Conservation (phyloP, 495 filamentous ascomycete genomes). For the Trichoderma orchidacearum region DNA sequence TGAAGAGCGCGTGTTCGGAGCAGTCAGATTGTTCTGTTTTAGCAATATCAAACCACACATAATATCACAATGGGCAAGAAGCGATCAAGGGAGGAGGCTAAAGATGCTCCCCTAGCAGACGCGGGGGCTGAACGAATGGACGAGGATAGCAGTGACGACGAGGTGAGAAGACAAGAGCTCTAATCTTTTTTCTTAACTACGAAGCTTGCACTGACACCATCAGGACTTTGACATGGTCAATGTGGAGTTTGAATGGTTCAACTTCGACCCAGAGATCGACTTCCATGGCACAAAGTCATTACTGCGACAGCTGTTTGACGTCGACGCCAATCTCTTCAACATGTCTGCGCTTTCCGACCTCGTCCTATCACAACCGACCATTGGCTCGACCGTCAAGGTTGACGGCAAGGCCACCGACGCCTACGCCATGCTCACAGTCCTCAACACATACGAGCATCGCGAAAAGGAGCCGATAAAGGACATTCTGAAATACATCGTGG, state of each 20-base stretch:
- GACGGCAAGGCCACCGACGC: conserved; percentile 90
- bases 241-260: conserved; percentile 97
- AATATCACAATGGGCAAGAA: conserved; percentile 4
- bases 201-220: background rate
- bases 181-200: background rate
- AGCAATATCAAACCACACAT: background rate
- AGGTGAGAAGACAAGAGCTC: conserved; percentile 2
- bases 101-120: background rate
- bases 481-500: conserved; percentile 56
- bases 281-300: conserved; percentile 92
- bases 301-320: conserved; percentile 85
- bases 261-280: conserved; percentile 77
- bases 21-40: no score
- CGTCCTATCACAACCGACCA: conserved; percentile 72
- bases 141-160: conserved; percentile 6
- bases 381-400: conserved; percentile 92
- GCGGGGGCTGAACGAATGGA: conserved; percentile 5
- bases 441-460: conserved; percentile 73
- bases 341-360: conserved; percentile 76
- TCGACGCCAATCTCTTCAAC: conserved; percentile 71
- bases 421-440: conserved; percentile 83
- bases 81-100: conserved; percentile 2
- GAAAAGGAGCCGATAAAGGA: conserved; percentile 56
- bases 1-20: background rate
- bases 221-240: conserved; percentile 84